phyloP scores from a whole-genome alignment of 768 basidiomycete species.

The Antrodiella citrinella region DNA sequence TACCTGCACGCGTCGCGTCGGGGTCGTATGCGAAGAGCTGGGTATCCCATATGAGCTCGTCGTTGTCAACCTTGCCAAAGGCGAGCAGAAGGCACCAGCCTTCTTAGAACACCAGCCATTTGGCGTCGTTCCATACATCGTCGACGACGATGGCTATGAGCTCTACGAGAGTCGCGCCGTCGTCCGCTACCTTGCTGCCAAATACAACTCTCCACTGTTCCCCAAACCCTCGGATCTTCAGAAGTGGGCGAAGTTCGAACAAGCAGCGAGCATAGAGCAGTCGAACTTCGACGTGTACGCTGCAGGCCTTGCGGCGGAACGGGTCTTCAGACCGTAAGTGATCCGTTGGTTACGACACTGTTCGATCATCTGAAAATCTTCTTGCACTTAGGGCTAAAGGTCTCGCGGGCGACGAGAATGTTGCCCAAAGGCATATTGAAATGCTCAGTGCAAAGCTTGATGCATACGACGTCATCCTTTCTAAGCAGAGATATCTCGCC shows the following conservation, averaged over 20 bases:
- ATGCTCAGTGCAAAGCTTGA: constrained; percentile 14
- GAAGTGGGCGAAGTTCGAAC: constrained; percentile 32
- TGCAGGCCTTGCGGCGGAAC: constrained; percentile 34
- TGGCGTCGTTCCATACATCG: constrained; percentile 51
- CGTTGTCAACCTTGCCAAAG: constrained; percentile 32
- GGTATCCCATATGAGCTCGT: constrained; percentile 36
- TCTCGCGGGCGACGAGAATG: not conserved
- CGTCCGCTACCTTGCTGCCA: constrained; percentile 45
- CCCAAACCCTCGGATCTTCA: constrained; percentile 30
- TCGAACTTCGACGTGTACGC: constrained; percentile 47
- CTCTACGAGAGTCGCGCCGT: constrained; percentile 61
- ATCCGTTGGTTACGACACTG: constrained; percentile 1
- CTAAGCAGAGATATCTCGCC: constrained; percentile 22
- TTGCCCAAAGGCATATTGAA: not conserved
- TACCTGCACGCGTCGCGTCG: not conserved
- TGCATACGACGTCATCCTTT: constrained; percentile 23
- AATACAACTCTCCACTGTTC: constrained; percentile 41
- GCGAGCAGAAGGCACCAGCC: constrained; percentile 37
- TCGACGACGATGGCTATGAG: constrained; percentile 42
- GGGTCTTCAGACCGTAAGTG: constrained; percentile 42
- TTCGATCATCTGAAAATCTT: not conserved
- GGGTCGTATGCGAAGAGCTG: not conserved
- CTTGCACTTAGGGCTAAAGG: not conserved
- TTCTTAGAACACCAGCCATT: constrained; percentile 51
- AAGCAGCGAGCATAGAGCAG: constrained; percentile 39